Base-by-base conservation (phyloP, 2,329 filamentous ascomycete genomes). In the Ascochyta viciae-villosae region DNA sequence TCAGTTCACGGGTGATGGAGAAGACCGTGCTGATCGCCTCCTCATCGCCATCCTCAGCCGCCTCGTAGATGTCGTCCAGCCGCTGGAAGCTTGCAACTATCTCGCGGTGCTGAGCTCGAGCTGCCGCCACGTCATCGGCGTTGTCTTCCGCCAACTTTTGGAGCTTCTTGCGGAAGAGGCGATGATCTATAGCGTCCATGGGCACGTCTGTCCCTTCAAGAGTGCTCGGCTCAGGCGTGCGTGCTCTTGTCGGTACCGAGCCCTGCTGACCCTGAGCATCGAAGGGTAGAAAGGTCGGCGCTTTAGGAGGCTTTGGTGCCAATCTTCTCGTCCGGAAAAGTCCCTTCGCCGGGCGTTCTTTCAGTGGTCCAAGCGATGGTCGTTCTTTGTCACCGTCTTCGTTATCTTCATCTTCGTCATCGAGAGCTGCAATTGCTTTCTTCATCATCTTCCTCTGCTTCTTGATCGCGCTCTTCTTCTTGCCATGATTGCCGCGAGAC, bases 21-120 rank as follows among this genome's bases (percentile, higher is more conserved):
- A 88, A 76, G 80, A 85, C 88, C 45, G 85, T 81, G 35, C 82
- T 78, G 6, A 79, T 78, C 3, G 82, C 81, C 37, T 80, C 76
- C 23, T 78, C 70, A 26, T 85, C 77, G 9, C 82, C 83, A 22
- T 74, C 71, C 58, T 83, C 79, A 55, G 85, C 77, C 15, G 67
- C 75, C 10, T 67, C 61, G 31, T 64, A 61, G 6, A 76, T 51
- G 23, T 79, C 75, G 9, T 81, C 71, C 54, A 85, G 67, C 45
- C 82, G 80, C 57, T 81, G 68, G 37, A 80, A 76, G 31, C 75
- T 74, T 10, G 73, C 72, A 13, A 74, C 70, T 33, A 77, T 78
- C 40, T 76, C 74, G 46, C 74, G 65, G 40, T 76, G 72, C 42
- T 74, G 70, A 37, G 62, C 65, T 49, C 73, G 65, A 33, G 66